Evolutionary conservation across 352 stramenopile species (phyloP).

Genomic region (Pythium brassicae): DNA sequence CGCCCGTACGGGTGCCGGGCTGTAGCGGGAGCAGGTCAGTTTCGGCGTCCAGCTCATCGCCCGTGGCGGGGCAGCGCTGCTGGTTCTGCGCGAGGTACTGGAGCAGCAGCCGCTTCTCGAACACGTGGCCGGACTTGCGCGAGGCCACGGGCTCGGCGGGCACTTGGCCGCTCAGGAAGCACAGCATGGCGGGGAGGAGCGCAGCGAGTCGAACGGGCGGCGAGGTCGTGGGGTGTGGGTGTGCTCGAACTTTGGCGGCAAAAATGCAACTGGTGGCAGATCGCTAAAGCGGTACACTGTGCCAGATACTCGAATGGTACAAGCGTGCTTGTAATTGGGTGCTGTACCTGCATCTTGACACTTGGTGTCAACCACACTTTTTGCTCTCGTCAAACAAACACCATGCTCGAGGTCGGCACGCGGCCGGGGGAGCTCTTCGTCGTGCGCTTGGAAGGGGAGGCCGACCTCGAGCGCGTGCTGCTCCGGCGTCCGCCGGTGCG

Average conservation of each 20-base stretch:
- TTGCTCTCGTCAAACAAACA: constrained; percentile 4
- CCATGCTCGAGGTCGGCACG: background rate
- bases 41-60: constrained; percentile 47
- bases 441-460: constrained; percentile 14
- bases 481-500: background rate
- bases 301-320: too few relatives aligned
- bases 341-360: too few relatives aligned
- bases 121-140: constrained; percentile 82
- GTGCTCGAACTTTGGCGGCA: too few relatives aligned
- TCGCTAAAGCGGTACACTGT: too few relatives aligned
- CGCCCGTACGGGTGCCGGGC: background rate
- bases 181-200: too few relatives aligned
- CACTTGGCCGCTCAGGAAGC: constrained; percentile 78
- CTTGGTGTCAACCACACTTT: too few relatives aligned
- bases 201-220: constrained; percentile 13
- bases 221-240: too few relatives aligned
- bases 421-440: constrained; percentile 9
- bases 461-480: constrained; percentile 10
- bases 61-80: constrained; percentile 68
- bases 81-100: constrained; percentile 76
- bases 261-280: too few relatives aligned
- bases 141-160: constrained; percentile 79
- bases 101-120: constrained; percentile 84
- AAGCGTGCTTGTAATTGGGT: too few relatives aligned
- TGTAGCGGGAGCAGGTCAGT: constrained; percentile 70